Base-by-base conservation (phyloP, 345 rosid genomes). In the Eucalyptus curtisii region DNA sequence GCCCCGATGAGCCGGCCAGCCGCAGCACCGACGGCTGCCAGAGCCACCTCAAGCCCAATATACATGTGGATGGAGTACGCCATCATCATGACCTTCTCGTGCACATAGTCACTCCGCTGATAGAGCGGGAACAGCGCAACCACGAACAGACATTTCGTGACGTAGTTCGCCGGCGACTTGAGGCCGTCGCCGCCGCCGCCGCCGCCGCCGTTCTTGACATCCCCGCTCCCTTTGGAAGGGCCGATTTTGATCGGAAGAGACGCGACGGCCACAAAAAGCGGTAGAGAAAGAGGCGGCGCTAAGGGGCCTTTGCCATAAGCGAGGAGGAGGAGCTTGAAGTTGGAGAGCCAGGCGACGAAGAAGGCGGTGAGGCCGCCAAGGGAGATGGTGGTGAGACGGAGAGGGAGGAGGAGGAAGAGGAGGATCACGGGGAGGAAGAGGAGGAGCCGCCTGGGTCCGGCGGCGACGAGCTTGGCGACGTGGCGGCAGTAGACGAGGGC, bases 311-410 rank as follows among this genome's bases (percentile, higher is more conserved):
- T 49, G 11, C 90, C 90, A 24, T 31, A 91, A 31, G 92, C 92
- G 31, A 92, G 87, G 80, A 91, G 91, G 55, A 91, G 59, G 89
- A 92, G 90, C 89, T 91, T 89, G 90, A 92, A 90, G 88, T 91
- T 92, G 76, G 90, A 89, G 40, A 92, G 94, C 92, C 92, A 92
- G 87, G 89, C 86, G n/a, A 92, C 44, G 90, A 90, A 92, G 90
- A 92, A 91, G 42, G 86, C 86, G 40, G 91, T 82, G 87, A 79
- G n/a, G 45, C 90, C 86, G 30, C 85, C 55, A 6, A 92, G 86
- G 5, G 91, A 87, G 14, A 91, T 17, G 68, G 90, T 86, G 50
- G 88, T n/a, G 81, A 91, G 90, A 14, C 57, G 59, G 61, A 92
- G 90, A 55, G 92, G 93, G 42, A 92, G 91, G 86, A 55, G 24